Evolutionary conservation across 2,329 filamentous ascomycete species (phyloP).

Genomic region (Claviceps sp.): DNA sequence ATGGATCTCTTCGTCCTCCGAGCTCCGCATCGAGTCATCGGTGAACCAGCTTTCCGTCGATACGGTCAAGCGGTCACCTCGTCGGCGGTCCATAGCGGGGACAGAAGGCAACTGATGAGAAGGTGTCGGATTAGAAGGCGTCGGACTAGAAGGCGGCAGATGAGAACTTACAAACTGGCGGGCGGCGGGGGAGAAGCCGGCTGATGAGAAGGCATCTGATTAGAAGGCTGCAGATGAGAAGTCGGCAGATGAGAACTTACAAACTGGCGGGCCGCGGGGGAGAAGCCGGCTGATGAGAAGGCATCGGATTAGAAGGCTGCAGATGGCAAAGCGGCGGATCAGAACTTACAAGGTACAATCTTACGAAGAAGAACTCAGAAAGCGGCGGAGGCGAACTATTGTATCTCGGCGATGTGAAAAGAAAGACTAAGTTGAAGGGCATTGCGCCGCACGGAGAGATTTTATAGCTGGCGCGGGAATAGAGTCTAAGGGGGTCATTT

Average conservation of each 20-base stretch:
- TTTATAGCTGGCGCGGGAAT: conserved; percentile 1
- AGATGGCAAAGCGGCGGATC: background rate
- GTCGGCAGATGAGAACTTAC: too few relatives aligned
- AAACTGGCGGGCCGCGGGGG: too few relatives aligned
- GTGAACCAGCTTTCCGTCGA: conserved; percentile 22
- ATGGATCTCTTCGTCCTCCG: conserved; percentile 19
- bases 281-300: too few relatives aligned
- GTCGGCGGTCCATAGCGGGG: conserved; percentile 22
- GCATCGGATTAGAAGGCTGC: background rate
- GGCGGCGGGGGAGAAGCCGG: background rate
- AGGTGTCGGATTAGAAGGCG: conserved; percentile 15
- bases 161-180: conserved; percentile 11
- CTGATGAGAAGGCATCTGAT: background rate
- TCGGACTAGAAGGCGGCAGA: conserved; percentile 21
- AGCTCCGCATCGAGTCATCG: conserved; percentile 23
- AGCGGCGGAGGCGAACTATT: too few relatives aligned
- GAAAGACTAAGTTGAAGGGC: background rate
- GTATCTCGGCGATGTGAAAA: background rate
- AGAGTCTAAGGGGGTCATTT: conserved; percentile 4
- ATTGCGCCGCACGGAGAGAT: background rate
- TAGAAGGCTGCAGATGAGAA: too few relatives aligned
- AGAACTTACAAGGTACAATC: background rate
- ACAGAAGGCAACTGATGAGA: conserved; percentile 11
- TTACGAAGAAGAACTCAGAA: too few relatives aligned
- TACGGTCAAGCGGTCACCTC: conserved; percentile 23